These are phyloP conservation scores for Sechiopsis laciniata DNA, from an alignment of 306 rosid genomes.

Conservation along the genomic window DNA sequence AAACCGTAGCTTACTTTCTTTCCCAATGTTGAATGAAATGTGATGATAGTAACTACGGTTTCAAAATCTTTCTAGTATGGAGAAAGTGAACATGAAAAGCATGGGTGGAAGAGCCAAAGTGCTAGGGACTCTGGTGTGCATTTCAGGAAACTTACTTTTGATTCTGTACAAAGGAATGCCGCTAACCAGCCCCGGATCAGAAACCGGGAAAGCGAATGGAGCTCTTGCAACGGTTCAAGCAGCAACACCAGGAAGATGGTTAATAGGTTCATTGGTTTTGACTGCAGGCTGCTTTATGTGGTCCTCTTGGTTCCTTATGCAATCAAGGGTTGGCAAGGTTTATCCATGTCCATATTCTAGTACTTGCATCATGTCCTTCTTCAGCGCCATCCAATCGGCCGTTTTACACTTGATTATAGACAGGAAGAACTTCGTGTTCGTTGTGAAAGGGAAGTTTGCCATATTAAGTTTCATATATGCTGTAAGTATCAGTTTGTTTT, in stretches of 20 bases:
- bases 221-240: slow-evolving; percentile 13
- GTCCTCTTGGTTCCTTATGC: slow-evolving; percentile 92
- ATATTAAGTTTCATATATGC: slow-evolving; percentile 50
- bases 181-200: slow-evolving; percentile 32
- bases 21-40: slow-evolving; percentile 11
- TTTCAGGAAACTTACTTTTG: slow-evolving; percentile 56
- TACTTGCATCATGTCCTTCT: slow-evolving; percentile 67
- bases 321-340: slow-evolving; percentile 52
- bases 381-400: slow-evolving; percentile 63
- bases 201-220: slow-evolving; percentile 15
- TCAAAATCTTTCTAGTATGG: slow-evolving; percentile 43
- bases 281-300: slow-evolving; percentile 56
- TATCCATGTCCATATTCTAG: slow-evolving; percentile 74
- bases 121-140: slow-evolving; percentile 47
- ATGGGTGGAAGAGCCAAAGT: slow-evolving; percentile 63
- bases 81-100: slow-evolving; percentile 54
- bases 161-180: slow-evolving; percentile 65
- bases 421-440: slow-evolving; percentile 42
- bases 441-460: slow-evolving; percentile 52
- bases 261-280: slow-evolving; percentile 49
- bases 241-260: slow-evolving; percentile 43
- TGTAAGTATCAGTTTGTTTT: slow-evolving; percentile 41
- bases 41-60: slow-evolving; percentile 12
- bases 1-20: not conserved
- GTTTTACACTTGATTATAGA: slow-evolving; percentile 44